Evolutionary conservation across 2,329 filamentous ascomycete species (phyloP), one percentile per base, ranked within the genome.

Genomic region (Decorospora gaudefroyi): DNA sequence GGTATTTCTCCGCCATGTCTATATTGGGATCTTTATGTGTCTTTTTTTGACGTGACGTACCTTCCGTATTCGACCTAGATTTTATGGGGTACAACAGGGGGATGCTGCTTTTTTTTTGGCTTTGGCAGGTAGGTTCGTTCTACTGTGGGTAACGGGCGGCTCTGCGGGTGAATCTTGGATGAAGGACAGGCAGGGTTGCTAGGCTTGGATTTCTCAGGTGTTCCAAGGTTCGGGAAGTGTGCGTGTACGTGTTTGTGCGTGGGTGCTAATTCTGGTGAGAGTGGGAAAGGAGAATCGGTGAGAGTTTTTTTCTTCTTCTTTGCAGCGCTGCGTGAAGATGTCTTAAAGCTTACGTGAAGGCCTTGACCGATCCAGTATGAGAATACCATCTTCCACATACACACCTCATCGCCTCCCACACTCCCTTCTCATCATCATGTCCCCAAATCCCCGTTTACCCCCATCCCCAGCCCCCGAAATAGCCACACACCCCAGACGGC

Each of bases 81-180:
- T n/a, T n/a, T n/a, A n/a, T n/a, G n/a, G 23, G 30, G 38, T 6
- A 10, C 28, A 41, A 29, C 30, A 12, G 32, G 21, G n/a, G n/a
- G n/a, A n/a, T n/a, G n/a, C n/a, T n/a, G n/a, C n/a, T n/a, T n/a
- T n/a, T n/a, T n/a, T n/a, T n/a, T n/a, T 43, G 48, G 44, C 33
- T 49, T 16, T 28, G 25, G 17, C 17, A 38, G 49, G n/a, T 25
- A 22, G 30, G 33, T 38, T n/a, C n/a, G n/a, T n/a, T n/a, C n/a
- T 15, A 29, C 19, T 12, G 48, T 16, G 28, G 36, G 56, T 53
- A 39, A 58, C 57, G 57, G 56, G 61, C 59, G 61, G 61, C 61
- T 64, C 59, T 64, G 61, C 61, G 61, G 57, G 51, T 48, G 47
- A 42, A 36, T 23, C 6, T 18, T 28, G 28, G 23, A 31, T 29